phyloP scores from a whole-genome alignment of 1,139 yeast genomes.

The Yamadazyma atmosphaerica region DNA sequence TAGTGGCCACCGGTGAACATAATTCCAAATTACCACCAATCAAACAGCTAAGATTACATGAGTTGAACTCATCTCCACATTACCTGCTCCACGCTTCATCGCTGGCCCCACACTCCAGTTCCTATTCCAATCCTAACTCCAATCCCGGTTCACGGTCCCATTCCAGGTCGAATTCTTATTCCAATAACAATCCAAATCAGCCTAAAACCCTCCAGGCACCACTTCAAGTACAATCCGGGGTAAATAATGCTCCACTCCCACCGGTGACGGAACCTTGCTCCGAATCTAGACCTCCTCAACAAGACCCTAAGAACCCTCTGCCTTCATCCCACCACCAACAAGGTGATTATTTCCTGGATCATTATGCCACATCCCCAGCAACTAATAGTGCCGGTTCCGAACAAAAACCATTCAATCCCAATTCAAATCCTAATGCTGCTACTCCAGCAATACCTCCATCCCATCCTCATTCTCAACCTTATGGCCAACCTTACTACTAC shows the following conservation, averaged over 20 bases:
- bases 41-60: neutral
- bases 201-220: slow-evolving; percentile 2
- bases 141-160: slow-evolving; percentile 1
- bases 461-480: neutral
- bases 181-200: slow-evolving; percentile 3
- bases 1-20: neutral
- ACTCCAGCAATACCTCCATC: neutral
- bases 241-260: too few species aligned
- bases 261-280: too few species aligned
- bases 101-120: neutral
- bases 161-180: slow-evolving; percentile 3
- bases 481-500: neutral
- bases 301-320: slow-evolving; percentile 1
- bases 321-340: neutral
- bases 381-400: slow-evolving; percentile 3
- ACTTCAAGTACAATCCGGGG: slow-evolving; percentile 1
- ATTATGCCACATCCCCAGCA: slow-evolving; percentile 3
- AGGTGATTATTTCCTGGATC: slow-evolving; percentile 8
- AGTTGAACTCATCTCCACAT: slow-evolving; percentile 3
- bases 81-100: neutral
- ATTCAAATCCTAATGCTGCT: too few species aligned
- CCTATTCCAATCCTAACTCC: neutral
- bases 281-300: too few species aligned
- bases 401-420: neutral
- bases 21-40: slow-evolving; percentile 3